Conservation (phyloP, 768 basidiomycete genomes). For the Porpolomopsis calyptriformis region DNA sequence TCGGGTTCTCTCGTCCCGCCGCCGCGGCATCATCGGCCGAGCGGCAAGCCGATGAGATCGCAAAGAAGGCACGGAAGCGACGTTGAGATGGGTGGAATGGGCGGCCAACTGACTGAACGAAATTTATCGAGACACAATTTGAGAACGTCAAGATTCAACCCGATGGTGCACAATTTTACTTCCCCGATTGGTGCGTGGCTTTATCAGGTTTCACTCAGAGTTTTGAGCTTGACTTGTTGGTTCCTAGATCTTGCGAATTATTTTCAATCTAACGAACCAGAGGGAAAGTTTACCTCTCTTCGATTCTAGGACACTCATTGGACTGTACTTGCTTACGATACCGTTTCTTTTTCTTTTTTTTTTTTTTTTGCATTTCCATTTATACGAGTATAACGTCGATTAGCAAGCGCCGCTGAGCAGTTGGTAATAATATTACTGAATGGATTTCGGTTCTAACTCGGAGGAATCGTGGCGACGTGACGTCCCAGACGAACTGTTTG, state of each 20-base stretch:
- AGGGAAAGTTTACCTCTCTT: no score
- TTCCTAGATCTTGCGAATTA: not conserved
- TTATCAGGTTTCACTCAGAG: not conserved
- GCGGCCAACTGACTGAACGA: slow-evolving; percentile 28
- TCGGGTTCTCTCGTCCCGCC: not conserved
- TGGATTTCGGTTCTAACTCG: no score
- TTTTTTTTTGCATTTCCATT: no score
- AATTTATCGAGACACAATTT: slow-evolving; percentile 36
- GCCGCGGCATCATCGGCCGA: slow-evolving; percentile 8
- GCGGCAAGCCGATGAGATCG: slow-evolving; percentile 28
- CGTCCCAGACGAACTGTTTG: no score
- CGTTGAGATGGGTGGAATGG: slow-evolving; percentile 27
- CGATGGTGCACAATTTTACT: slow-evolving; percentile 52
- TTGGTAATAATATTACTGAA: no score
- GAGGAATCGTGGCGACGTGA: no score
- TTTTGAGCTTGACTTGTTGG: not conserved
- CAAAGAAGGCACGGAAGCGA: slow-evolving; percentile 33
- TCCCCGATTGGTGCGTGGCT: slow-evolving; percentile 52
- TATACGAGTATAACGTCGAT: no score
- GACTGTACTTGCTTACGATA: no score
- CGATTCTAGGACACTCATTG: no score
- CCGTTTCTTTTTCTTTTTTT: no score
- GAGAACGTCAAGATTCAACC: slow-evolving; percentile 30
- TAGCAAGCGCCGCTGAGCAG: no score
- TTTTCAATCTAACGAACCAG: not conserved